Base-by-base conservation (phyloP, 805 yeast genomes). In the Monosporozyma siamensis region DNA sequence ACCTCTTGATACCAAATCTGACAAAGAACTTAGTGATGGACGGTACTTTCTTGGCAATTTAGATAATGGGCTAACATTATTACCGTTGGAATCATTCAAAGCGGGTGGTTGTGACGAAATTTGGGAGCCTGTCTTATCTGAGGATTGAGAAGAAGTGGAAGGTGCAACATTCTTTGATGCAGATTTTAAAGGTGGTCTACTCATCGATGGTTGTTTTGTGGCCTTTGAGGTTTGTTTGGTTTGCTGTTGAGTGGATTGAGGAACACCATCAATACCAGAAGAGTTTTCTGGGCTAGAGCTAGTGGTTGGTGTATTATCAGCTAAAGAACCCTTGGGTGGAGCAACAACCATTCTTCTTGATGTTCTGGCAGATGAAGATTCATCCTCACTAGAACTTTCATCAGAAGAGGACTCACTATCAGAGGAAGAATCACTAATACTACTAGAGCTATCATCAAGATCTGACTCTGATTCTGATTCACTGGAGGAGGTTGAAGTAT, bases 1-100 rank as follows among this genome's bases (percentile, higher is more conserved):
- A 4, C 85, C 87, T 41, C 80, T 67, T n/a, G 71, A 68, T 4
- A 72, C 78, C 45, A 81, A 63, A 46, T 80, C 82, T 3, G 76
- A 71, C 25, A 81, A 59, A 1, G 83, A 74, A 40, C 67, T 65
- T 42, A 77, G 67, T 0, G 80, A 72, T 8, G 63, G 56, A 26
- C 68, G 63, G 12, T 59, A 49, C 35, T 55, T 61, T 23, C 57
- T 56, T 6, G 61, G 56, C 17, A 55, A 45, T 14, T 50, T 50
- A 12, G 49, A 44, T 20, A 48, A 30, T 31, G 52, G 45, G 27
- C 44, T 47, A n/a, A 40, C 36, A 29, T 38, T 26, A 9, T 15
- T 35, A 25, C 20, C 44, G 4, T 41, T 21, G 26, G 14, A 21
- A 10, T 27, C 31, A 10, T 29, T 11, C 18, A 14, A 14, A 12